Evolutionary conservation across 371 early-diverging fungal species (phyloP), one percentile per base, ranked within the genome.

Genomic region (Sporodiniella umbellata): DNA sequence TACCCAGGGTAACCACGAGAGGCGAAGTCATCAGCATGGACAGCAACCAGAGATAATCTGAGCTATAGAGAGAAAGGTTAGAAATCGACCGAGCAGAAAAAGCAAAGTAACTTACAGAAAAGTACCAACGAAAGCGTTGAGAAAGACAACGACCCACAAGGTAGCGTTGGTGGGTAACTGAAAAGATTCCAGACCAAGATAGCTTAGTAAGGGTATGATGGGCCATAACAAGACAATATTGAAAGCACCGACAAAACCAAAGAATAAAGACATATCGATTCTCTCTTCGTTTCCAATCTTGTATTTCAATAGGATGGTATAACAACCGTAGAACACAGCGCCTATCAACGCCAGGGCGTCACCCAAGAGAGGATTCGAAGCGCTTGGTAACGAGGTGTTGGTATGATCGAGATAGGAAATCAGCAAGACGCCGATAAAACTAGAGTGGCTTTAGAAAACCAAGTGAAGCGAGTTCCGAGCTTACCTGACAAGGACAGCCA

Each of bases 21-120:
- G 91, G 90, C 25, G 88, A 83, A 0, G 90, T 89, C 80, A 88
- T 75, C 3, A 90, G 72, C 80, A 88, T 80, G 2, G 90, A 72
- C 30, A 80, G 51, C 39, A 90, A 62, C 91, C 91, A 90, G 17
- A 89, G 54, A 48, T 83, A 88, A 59, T 90, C 90, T 4, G 88
- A 89, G 23, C 61, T 60, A 46, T n/a, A 35, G 45, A 28, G 4
- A 28, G 21, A 33, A 48, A 49, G 30, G 42, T 39, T 49, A n/a
- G 49, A 10, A 21, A 17, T 24, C 22, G 28, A 25, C 10, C 19
- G 33, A 47, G 21, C 39, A 12, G 12, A 43, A 23, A 8, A 3
- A 11, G 30, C 18, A 40, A 21, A 37, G 1, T 8, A 4, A 57
- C 63, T 59, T 46, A 72, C 75, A 89, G 58, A 54, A 86, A 85